Base-by-base conservation (phyloP, 208 protist species). In the Trypanosomatidae sp. region DNA sequence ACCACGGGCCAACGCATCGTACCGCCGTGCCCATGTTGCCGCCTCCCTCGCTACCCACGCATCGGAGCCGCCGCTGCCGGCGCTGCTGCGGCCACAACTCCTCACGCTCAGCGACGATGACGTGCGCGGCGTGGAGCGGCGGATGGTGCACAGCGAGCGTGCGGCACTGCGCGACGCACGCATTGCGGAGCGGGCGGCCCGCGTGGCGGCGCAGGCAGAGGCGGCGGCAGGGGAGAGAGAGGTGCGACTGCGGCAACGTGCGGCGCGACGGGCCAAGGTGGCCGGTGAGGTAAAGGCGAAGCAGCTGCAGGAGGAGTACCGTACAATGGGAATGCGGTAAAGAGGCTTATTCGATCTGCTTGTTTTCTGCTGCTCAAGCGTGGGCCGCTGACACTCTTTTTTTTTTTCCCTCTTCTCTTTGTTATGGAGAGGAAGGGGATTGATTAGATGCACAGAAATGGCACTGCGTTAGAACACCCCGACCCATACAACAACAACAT, bases 11-110 rank as follows among this genome's bases (percentile, higher is more conserved):
- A 80, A 80, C 52, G 47, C 55, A 3, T 50, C 69, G 8, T 80
- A 80, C 66, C 62, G 49, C 28, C 69, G 76, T 1, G 76, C 76
- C 15, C 62, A 75, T 33, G 76, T 56, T 0, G 76, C 71, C 41
- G 69, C 70, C 3, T n/a, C 79, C 10, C 41, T 77, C n/a, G 39
- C 62, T 0, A 49, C 5, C 50, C 33, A 56, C 36, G 41, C 33
- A 3, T 15, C 46, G 10, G 39, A 33, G 1, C 52, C 79, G 36
- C 28, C 7, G 17, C 50, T 91, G 49, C 83, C 85, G 6, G 85
- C 88, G 25, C 44, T 77, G 43, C 41, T 92, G 44, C 82, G 83
- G 22, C 74, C 81, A 0, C 85, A 92, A 73, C 80, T 92, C 39
- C 55, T 73, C n/a, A 58, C 66, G 17, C 36, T 90, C 12, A 47